Base-by-base conservation (phyloP, 2,329 filamentous ascomycete genomes). In the Diplodia intermedia region DNA sequence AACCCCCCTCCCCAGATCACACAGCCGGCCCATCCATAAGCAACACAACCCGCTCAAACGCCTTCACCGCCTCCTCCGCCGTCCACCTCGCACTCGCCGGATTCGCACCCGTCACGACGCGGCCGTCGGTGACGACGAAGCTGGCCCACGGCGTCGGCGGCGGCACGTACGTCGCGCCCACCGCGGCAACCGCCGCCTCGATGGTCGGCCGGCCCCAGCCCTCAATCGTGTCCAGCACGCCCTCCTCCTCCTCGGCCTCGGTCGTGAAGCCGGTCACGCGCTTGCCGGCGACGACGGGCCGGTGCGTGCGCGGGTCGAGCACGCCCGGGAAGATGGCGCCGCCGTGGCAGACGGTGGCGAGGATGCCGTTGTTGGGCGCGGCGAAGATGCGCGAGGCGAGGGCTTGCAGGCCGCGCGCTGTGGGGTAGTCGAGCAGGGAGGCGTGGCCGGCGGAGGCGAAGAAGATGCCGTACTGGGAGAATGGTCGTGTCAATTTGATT, bases 351-450 rank as follows among this genome's bases (percentile, higher is more conserved):
- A 84, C 82, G 12, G 81, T 77, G 8, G 79, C 75, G 33, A 84
- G 75, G 52, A 84, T 72, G 29, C 80, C 80, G 4, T 80, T 80
- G 52, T 78, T 76, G 18, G 7, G 6, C 23, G 23, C 23, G 1
- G 74, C 72, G 72, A 76, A 84, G 18, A 84, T 76, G 38, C 77
- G 70, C 20, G 75, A 71, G 1, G 81, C 82, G 65, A 84, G 79
- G 9, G 73, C 73, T 69, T 84, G 81, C 61, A 84, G 74, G 1
- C 69, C 72, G 23, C 69, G 77, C 5, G 82, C 81, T 36, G 75
- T 76, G 5, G 82, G 82, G 70, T 83, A 84, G 71, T 84, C 82
- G 63, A 84, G 79, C 57, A 84, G 70, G 2, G 81, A 76, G 0
- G 82, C 83, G 67, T 84, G 82, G 18, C 81, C 81, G 1, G 80